Base-by-base conservation (phyloP, 805 yeast genomes). In the Candida glaebosa region DNA sequence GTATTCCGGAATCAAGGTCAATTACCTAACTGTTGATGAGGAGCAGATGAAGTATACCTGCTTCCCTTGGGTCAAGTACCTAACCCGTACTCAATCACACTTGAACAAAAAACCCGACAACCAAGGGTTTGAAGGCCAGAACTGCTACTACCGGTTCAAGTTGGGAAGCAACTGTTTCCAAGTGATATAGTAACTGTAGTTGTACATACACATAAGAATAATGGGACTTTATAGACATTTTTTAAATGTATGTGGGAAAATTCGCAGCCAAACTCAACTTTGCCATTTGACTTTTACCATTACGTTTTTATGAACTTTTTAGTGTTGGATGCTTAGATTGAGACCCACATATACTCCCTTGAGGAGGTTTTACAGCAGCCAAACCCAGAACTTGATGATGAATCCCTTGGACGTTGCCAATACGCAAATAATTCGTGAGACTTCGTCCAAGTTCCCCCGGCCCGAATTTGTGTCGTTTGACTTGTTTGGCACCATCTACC, bases 21-120 rank as follows among this genome's bases (percentile, higher is more conserved):
- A 78, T 28, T 85, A 80, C 50, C 57, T 85, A 38, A 79, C 81
- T 47, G 82, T 85, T 12, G 76, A 75, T 18, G 95, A 85, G 51
- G 76, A 73, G 4, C 73, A 70, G 39, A 57, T 84, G 53, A 67
- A 75, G 39, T 81, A 81, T 49, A 79, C 85, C 4, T 76, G 86
- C 32, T 84, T 85, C 54, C 90, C 93, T 0, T 85, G 95, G 95
- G 83, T 85, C 1, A 69, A 84, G 40, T 83, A 84, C 52, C 61
- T 73, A 43, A 74, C 57, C 6, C 41, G 48, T 31, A 36, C 54
- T 2, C 22, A 18, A 7, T 17, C 31, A 28, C n/a, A 28, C 12
- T 30, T 31, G 48, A 28, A 36, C 14, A 16, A 6, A 20, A 17
- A 12, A 9, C 20, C 12, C 12, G 20, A 32, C 6, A 30, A 16